These are phyloP conservation scores for Lentinula sp. DNA, from an alignment of 768 basidiomycete genomes.

Conservation along the genomic window DNA sequence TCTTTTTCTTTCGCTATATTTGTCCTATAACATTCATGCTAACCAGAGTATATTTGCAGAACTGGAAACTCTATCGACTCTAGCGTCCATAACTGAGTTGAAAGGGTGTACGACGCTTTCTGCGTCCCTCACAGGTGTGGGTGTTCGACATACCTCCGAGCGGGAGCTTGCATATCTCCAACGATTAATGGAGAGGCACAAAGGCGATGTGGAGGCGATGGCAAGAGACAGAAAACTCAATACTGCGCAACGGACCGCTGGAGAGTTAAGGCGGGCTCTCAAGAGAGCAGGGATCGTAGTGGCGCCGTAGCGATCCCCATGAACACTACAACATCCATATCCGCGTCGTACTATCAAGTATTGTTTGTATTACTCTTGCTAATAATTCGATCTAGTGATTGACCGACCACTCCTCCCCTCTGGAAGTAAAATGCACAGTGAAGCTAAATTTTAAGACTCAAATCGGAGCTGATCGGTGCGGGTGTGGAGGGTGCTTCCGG, in stretches of 20 bases:
- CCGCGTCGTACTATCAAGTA: background rate
- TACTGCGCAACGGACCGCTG: conserved; percentile 77
- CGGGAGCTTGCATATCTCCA: conserved; percentile 67
- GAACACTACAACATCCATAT: background rate
- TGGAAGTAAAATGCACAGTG: too few relatives aligned
- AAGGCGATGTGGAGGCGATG: conserved; percentile 70
- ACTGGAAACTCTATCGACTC: conserved; percentile 57
- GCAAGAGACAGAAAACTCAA: conserved; percentile 75
- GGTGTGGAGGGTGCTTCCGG: too few relatives aligned
- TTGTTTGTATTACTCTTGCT: background rate
- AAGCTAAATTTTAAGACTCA: too few relatives aligned
- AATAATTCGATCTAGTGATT: too few relatives aligned
- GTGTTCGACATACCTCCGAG: conserved; percentile 56
- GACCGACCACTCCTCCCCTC: too few relatives aligned
- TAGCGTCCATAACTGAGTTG: conserved; percentile 14
- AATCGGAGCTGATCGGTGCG: too few relatives aligned
- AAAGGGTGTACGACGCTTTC: conserved; percentile 29
- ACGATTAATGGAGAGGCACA: conserved; percentile 64
- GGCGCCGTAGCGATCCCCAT: background rate
- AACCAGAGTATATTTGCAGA: conserved; percentile 20
- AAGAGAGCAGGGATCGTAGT: conserved; percentile 40
- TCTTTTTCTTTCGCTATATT: background rate
- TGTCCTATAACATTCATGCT: background rate
- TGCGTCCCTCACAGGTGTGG: conserved; percentile 31
- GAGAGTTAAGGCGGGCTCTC: conserved; percentile 64